These are phyloP conservation scores for Papiliotrema laurentii DNA, from an alignment of 1,284 basidiomycete genomes.

Conservation along the genomic window DNA sequence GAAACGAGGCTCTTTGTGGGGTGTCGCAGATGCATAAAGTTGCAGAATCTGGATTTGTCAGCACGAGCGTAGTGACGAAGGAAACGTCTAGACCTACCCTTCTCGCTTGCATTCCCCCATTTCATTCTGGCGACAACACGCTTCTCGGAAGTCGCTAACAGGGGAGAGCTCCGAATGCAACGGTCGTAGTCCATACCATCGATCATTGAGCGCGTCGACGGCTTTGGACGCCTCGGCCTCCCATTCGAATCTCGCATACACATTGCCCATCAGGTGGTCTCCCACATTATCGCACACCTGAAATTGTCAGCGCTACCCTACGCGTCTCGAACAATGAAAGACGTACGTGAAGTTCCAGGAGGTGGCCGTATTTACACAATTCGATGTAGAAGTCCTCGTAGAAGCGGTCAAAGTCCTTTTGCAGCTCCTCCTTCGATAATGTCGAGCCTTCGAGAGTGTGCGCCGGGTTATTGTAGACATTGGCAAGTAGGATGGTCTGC, in stretches of 20 bases:
- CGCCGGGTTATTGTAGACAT: constrained; percentile 97
- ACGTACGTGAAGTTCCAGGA: constrained; percentile 88
- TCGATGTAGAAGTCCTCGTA: constrained; percentile 95
- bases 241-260: constrained; percentile 97
- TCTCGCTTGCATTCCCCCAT: constrained; percentile 94
- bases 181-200: constrained; percentile 97
- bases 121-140: constrained; percentile 97
- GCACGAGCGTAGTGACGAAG: background rate
- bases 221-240: constrained; percentile 95
- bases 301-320: constrained; percentile 1
- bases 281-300: constrained; percentile 99
- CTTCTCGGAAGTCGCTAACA: constrained; percentile 98
- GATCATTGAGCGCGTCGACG: constrained; percentile 86
- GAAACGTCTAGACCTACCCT: constrained; percentile 51
- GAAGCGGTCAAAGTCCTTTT: constrained; percentile 94
- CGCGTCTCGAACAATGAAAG: background rate
- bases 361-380: constrained; percentile 87
- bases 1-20: constrained; percentile 76
- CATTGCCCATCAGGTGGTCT: constrained; percentile 97
- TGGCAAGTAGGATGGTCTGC: constrained; percentile 95
- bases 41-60: constrained; percentile 68
- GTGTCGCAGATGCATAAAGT: constrained; percentile 95
- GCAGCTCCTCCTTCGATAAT: constrained; percentile 63
- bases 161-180: constrained; percentile 98
- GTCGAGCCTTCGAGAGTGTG: constrained; percentile 76